These are phyloP conservation scores for Cardiospermum halicacabum DNA, from an alignment of 345 rosid species.

Conservation along the genomic window DNA sequence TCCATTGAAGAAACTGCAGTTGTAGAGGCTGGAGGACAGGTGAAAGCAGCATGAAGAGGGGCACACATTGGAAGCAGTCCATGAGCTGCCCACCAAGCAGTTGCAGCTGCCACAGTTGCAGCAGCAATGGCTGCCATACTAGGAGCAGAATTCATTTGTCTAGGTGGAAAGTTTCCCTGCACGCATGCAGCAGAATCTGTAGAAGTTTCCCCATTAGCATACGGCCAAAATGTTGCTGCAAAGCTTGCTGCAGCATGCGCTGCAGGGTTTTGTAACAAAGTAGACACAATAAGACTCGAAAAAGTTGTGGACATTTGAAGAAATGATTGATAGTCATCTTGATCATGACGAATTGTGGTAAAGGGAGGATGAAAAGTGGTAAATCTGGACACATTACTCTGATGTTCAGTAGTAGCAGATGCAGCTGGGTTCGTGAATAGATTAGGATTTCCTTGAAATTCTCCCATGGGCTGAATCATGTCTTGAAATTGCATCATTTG, in stretches of 20 bases:
- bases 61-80: conserved; percentile 78
- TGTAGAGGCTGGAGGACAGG: conserved; percentile 44
- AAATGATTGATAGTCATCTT: conserved; percentile 65
- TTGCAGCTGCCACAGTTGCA: conserved; percentile 93
- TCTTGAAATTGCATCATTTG: conserved; percentile 39
- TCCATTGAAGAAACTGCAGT: conserved; percentile 37
- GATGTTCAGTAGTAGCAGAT: conserved; percentile 51
- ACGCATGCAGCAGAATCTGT: conserved; percentile 41
- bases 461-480: conserved; percentile 42
- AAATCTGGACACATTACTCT: conserved; percentile 36
- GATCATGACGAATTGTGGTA: conserved; percentile 37
- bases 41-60: conserved; percentile 52
- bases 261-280: conserved; percentile 77
- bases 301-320: conserved; percentile 66
- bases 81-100: conserved; percentile 98
- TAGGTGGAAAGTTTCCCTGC: conserved; percentile 35
- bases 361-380: conserved; percentile 54
- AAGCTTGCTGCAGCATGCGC: conserved; percentile 80
- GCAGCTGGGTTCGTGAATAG: conserved; percentile 40
- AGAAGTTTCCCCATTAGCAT: conserved; percentile 45
- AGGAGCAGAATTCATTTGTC: conserved; percentile 48
- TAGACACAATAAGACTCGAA: conserved; percentile 64
- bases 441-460: conserved; percentile 37
- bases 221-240: conserved; percentile 80
- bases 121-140: conserved; percentile 73